A percentile compares a stretch with the other conserved stretches of the same genome.
These are phyloP conservation scores for Eucalyptus curtisii DNA, from an alignment of 345 rosid species.

Conservation along the genomic window DNA sequence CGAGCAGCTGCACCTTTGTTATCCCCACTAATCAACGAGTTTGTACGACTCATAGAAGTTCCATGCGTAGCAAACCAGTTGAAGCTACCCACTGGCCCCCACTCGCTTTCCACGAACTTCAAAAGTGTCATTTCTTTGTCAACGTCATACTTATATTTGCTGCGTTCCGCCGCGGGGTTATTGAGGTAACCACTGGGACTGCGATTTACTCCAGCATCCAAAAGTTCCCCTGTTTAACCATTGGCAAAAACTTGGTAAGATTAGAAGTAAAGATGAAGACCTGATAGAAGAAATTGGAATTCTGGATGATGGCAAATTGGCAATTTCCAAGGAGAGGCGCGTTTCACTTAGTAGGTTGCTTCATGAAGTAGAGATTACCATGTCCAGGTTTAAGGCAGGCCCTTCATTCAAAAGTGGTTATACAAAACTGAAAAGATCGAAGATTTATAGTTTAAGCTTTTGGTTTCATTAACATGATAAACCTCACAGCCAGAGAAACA, in stretches of 20 bases:
- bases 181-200: conserved; percentile 98
- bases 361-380: not conserved
- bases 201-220: conserved; percentile 91
- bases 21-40: conserved; percentile 95
- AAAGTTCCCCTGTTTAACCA: conserved; percentile 50
- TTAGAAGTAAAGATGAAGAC: not conserved
- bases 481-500: not conserved
- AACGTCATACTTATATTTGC: conserved; percentile 64
- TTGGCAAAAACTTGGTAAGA: not conserved
- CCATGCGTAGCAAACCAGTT: conserved; percentile 99
- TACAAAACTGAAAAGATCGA: not conserved
- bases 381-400: not conserved
- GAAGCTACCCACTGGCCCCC: conserved; percentile 97
- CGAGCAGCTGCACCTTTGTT: conserved; percentile 98
- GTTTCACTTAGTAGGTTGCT: not conserved
- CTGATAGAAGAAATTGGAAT: not conserved
- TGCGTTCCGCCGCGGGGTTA: conserved; percentile 67
- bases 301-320: not conserved
- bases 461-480: not conserved
- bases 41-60: conserved; percentile 96
- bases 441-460: not conserved
- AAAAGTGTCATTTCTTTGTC: conserved; percentile 96
- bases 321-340: not conserved
- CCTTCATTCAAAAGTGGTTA: not conserved
- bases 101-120: conserved; percentile 82